phyloP scores from a whole-genome alignment of 2,329 filamentous ascomycete species.

The Colletotrichum australisinense region DNA sequence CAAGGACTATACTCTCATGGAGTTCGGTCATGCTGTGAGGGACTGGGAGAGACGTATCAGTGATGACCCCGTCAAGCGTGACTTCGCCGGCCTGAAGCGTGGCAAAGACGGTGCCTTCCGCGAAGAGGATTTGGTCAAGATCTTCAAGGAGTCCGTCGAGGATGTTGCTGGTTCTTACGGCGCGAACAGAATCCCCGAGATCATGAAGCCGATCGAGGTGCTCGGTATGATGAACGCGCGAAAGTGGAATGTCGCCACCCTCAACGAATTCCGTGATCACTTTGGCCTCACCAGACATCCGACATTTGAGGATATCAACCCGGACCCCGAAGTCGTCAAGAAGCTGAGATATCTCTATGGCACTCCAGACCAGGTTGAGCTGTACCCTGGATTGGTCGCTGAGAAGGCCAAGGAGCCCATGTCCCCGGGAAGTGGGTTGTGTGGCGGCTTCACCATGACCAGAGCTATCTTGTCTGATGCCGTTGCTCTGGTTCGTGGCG shows the following conservation, averaged over 20 bases:
- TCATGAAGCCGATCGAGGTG: constrained; percentile 67
- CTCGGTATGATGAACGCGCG: constrained; percentile 70
- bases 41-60: constrained; percentile 54
- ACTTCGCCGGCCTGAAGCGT: constrained; percentile 62
- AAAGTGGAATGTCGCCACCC: constrained; percentile 66
- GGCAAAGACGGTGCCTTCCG: constrained; percentile 61
- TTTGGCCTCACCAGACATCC: constrained; percentile 66
- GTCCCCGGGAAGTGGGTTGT: constrained; percentile 58
- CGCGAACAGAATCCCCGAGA: constrained; percentile 65
- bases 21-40: constrained; percentile 14
- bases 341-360: constrained; percentile 65
- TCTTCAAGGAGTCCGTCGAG: constrained; percentile 63
- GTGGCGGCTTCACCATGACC: constrained; percentile 56
- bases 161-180: constrained; percentile 61
- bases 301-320: constrained; percentile 70
- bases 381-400: constrained; percentile 63
- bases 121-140: constrained; percentile 65
- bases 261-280: constrained; percentile 74
- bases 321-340: constrained; percentile 63
- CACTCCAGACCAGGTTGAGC: constrained; percentile 70
- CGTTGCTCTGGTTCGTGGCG: constrained; percentile 70
- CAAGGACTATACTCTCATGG: neutral
- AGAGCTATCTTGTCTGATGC: constrained; percentile 72
- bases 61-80: constrained; percentile 62
- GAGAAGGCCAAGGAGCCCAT: constrained; percentile 61